Evolutionary conservation across 257 asterid species (phyloP).

Genomic region (Solanum chilense): DNA sequence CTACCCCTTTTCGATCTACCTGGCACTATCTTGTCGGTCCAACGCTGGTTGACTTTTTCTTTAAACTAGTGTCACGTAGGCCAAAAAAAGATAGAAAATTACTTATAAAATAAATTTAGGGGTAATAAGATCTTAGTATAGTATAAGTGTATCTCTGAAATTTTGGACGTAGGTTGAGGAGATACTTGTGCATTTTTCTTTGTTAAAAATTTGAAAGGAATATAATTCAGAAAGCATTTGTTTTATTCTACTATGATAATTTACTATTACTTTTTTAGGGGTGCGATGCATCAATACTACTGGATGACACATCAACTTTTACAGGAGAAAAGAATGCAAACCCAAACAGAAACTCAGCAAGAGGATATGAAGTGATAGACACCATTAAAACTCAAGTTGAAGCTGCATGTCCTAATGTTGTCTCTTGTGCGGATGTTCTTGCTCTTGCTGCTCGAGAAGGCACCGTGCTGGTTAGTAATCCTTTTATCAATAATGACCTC

Average conservation of each 20-base stretch:
- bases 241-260: background rate
- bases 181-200: too few relatives aligned
- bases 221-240: background rate
- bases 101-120: too few relatives aligned
- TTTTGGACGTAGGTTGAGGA: accelerated
- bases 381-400: conserved; percentile 36
- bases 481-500: background rate
- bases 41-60: too few relatives aligned
- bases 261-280: conserved; percentile 10
- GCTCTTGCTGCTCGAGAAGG: conserved; percentile 52
- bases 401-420: conserved; percentile 23
- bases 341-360: conserved; percentile 29
- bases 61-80: too few relatives aligned
- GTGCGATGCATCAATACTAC: conserved; percentile 33
- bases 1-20: too few relatives aligned
- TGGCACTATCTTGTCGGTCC: accelerated
- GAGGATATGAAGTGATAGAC: conserved; percentile 40
- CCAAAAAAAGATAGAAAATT: too few relatives aligned
- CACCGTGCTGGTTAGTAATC: conserved; percentile 19
- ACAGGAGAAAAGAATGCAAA: conserved; percentile 37
- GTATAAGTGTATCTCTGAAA: accelerated
- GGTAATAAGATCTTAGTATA: too few relatives aligned
- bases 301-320: conserved; percentile 29
- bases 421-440: conserved; percentile 49
- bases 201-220: background rate